Conservation (phyloP, 2,329 filamentous ascomycete species). For the Elsinoe batatas region DNA sequence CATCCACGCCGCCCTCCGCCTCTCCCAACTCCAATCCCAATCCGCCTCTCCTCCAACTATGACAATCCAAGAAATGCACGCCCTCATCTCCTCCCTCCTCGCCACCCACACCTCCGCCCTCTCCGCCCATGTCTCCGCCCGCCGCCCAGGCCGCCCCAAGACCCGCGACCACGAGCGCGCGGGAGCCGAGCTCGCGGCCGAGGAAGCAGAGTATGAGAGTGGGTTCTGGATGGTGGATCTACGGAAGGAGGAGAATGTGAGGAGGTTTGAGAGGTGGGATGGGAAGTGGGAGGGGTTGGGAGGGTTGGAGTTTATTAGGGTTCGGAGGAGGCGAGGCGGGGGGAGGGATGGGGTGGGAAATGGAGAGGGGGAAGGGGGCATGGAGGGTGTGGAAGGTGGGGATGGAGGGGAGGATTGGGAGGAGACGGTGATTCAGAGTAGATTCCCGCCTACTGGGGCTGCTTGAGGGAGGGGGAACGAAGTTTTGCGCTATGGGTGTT, state of each 20-base stretch:
- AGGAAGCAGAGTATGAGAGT: conserved; percentile 69
- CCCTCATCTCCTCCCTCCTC: conserved; percentile 35
- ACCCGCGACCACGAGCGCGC: conserved; percentile 68
- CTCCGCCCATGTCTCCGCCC: conserved; percentile 52
- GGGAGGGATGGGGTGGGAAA: conserved; percentile 58
- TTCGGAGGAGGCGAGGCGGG: no score
- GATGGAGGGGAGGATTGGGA: conserved; percentile 52
- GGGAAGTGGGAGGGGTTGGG: no score
- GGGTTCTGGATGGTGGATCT: conserved; percentile 86
- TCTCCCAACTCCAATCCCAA: not conserved
- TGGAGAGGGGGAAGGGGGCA: conserved; percentile 67
- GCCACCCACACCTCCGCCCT: conserved; percentile 64
- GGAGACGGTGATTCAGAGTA: conserved; percentile 57
- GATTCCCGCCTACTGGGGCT: conserved; percentile 58
- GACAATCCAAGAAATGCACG: conserved; percentile 38
- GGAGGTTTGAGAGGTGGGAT: conserved; percentile 38
- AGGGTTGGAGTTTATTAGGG: no score
- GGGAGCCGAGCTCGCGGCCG: conserved; percentile 56
- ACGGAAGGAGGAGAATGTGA: conserved; percentile 53
- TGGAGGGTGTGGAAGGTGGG: conserved; percentile 49
- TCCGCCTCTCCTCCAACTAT: not conserved
- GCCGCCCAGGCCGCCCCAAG: conserved; percentile 69
- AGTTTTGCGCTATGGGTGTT: no score
- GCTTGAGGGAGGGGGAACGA: conserved; percentile 18
- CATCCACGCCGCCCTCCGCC: conserved; percentile 45